These are phyloP conservation scores for Cotoneaster glaucophyllus DNA, from an alignment of 306 rosid species.

Conservation along the genomic window DNA sequence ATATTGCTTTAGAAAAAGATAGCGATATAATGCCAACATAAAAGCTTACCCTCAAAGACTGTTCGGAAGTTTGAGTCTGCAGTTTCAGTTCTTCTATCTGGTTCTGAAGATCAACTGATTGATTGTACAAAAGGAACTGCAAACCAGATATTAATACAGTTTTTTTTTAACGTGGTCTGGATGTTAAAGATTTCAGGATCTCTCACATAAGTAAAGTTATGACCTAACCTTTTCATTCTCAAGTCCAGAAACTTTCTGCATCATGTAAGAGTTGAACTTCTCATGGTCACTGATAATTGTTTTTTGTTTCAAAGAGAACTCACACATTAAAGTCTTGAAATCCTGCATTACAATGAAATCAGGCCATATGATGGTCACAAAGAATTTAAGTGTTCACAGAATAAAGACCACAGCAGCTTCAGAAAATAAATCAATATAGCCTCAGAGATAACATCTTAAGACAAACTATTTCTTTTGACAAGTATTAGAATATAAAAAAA, in stretches of 20 bases:
- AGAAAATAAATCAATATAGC: conserved; percentile 11
- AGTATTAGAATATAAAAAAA: neutral
- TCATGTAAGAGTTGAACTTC: conserved; percentile 47
- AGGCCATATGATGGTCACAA: neutral
- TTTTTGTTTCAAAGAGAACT: conserved; percentile 36
- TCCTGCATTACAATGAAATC: conserved; percentile 41
- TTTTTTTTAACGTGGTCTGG: conserved; percentile 8
- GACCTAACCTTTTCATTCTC: conserved; percentile 63
- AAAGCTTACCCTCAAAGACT: conserved; percentile 45
- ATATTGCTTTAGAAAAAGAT: neutral
- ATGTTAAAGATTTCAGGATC: conserved; percentile 1
- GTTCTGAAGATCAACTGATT: conserved; percentile 54
- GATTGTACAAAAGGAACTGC: conserved; percentile 51
- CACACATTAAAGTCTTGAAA: conserved; percentile 41
- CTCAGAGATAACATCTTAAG: conserved; percentile 3
- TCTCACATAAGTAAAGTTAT: neutral
- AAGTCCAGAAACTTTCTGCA: conserved; percentile 48
- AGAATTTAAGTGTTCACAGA: neutral
- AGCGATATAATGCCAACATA: neutral
- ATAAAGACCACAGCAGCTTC: neutral
- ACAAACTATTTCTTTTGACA: neutral
- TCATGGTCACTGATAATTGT: conserved; percentile 33
- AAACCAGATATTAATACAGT: conserved; percentile 16
- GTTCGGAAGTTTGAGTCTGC: conserved; percentile 44
- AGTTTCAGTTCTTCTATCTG: conserved; percentile 45